Base-by-base conservation (phyloP, 2,329 filamentous ascomycete species). In the Aspergillus quadricinctus region DNA sequence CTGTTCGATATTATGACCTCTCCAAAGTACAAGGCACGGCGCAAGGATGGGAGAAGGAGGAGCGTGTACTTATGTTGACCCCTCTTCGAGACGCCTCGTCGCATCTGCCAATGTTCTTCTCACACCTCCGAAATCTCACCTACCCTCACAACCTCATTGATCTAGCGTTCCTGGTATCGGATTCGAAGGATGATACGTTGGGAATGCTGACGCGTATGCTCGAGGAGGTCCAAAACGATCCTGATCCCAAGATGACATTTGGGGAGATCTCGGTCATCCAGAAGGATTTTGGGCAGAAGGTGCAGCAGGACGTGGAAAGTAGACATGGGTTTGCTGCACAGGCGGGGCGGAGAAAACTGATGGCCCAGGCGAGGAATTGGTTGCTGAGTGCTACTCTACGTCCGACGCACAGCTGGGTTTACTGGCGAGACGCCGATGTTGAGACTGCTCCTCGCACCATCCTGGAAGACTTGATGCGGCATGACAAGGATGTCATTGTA, bases 301-400 rank as follows among this genome's bases (percentile, higher is more conserved):
- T 99, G 58, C 90, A 96, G 61, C 94, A 99, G 75, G 93, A 99
- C 76, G 92, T 97, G 27, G 94, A 99, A 77, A 96, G 91, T 72
- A 88, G 94, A 64, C 94, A 99, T 74, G 95, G 94, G 25, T 99
- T 99, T 70, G 94, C 93, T 29, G 94, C 94, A 1, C 94, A 99
- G 75, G 94, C 94, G 25, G 89, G 88, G 64, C 84, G 94, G 66
- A 86, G 94, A 74, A 99, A 99, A 78, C 82, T 96, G 68, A 99
- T 99, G 94, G 94, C 94, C 0, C 92, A 97, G 77, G 94, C 94
- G 51, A 85, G 94, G 60, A 99, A 99, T 75, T 99, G 94, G 94
- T 81, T 99, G 52, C 78, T 99, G 55, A 97, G 92, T 68, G 93
- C 94, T 43, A 93, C 94, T 23, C 78, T 99, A 53, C 86, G 94